These are phyloP conservation scores for Fusarium robinianum DNA, from an alignment of 2,329 filamentous ascomycete species.

Conservation along the genomic window DNA sequence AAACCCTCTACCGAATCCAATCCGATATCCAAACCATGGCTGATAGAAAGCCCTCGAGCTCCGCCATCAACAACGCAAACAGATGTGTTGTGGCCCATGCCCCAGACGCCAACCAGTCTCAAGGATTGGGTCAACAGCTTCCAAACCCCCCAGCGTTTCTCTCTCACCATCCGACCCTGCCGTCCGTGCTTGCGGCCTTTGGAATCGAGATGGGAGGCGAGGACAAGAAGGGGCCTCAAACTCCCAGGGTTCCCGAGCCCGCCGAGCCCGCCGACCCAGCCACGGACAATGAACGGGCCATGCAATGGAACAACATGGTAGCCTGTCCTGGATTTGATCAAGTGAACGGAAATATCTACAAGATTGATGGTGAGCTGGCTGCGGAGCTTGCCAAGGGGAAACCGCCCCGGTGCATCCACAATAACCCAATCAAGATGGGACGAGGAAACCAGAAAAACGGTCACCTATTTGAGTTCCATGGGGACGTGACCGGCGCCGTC, in stretches of 20 bases:
- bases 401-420: neutral
- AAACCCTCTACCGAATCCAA: conserved; percentile 42
- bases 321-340: neutral
- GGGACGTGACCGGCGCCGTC: fast-evolving
- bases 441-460: neutral
- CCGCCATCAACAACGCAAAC: too few species aligned
- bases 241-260: neutral
- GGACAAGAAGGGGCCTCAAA: too few species aligned
- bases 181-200: neutral
- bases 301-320: neutral
- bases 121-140: neutral
- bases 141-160: neutral
- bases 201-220: too few species aligned
- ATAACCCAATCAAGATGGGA: neutral
- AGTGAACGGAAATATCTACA: neutral
- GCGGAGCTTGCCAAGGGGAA: neutral
- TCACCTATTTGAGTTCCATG: fast-evolving
- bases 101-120: too few species aligned
- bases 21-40: conserved; percentile 7
- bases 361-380: neutral
- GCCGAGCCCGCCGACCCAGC: too few species aligned
- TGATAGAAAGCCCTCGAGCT: neutral
- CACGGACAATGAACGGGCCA: fast-evolving
- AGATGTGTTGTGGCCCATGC: too few species aligned
- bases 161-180: neutral